Evolutionary conservation across 768 basidiomycete species (phyloP).

Genomic region (Dioszegia hungarica): DNA sequence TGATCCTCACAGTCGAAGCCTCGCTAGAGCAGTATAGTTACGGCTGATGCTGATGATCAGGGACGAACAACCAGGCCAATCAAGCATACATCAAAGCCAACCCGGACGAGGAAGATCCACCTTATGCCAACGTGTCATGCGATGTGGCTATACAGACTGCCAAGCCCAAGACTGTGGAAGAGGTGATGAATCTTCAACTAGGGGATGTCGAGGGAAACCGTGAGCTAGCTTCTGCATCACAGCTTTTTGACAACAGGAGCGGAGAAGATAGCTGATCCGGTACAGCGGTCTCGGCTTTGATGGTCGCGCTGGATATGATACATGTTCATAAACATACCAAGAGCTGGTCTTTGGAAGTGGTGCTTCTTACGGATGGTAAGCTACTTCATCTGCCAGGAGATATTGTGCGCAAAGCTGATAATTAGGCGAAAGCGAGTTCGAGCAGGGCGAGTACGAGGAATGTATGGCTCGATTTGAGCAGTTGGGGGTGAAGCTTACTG

Average conservation of each 20-base stretch:
- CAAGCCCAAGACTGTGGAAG: conserved; percentile 43
- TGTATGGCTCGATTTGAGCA: conserved; percentile 61
- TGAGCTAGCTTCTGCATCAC: conserved; percentile 30
- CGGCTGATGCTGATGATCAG: conserved; percentile 13
- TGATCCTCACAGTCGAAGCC: neutral
- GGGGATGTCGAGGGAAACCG: conserved; percentile 45
- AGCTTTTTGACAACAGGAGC: too few species aligned
- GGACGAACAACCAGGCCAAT: conserved; percentile 47
- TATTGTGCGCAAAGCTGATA: neutral
- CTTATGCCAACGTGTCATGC: conserved; percentile 31
- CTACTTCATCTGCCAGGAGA: conserved; percentile 50
- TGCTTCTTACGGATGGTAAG: conserved; percentile 81
- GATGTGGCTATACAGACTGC: conserved; percentile 46
- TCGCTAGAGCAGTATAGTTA: neutral
- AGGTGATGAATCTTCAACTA: conserved; percentile 39
- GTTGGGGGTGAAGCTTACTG: conserved; percentile 58
- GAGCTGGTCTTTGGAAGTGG: conserved; percentile 78
- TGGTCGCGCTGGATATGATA: conserved; percentile 81
- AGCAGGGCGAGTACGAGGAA: conserved; percentile 43
- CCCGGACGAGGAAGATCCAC: conserved; percentile 40
- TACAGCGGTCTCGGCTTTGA: conserved; percentile 73
- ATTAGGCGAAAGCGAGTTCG: conserved; percentile 39
- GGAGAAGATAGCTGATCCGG: neutral
- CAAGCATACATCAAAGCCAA: conserved; percentile 28
- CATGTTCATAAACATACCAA: conserved; percentile 63